Conservation (phyloP, 257 asterid species). For the Striga asiatica region DNA sequence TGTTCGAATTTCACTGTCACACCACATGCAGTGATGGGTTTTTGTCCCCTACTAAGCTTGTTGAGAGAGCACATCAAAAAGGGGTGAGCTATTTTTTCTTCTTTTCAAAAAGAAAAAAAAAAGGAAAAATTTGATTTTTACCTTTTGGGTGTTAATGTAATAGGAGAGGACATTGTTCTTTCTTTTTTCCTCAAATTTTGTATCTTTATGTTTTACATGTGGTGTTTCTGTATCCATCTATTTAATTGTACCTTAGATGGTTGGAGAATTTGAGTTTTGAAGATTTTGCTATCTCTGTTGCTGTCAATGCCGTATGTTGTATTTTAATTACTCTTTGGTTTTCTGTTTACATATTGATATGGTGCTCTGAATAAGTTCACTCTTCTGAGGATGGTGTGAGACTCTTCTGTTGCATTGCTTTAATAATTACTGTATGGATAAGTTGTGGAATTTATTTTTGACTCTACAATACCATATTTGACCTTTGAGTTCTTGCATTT, state of each 20-base stretch:
- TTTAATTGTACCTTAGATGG: not conserved
- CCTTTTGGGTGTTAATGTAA: not conserved
- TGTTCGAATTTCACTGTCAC: slow-evolving; percentile 81
- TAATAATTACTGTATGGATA: not conserved
- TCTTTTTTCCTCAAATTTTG: not conserved
- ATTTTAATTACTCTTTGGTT: not conserved
- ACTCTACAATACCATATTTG: not conserved
- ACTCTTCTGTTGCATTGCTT: not conserved
- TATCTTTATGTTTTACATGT: slow-evolving; percentile 9
- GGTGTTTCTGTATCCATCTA: not conserved
- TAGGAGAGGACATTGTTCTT: not conserved
- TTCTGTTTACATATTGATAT: slow-evolving; percentile 6
- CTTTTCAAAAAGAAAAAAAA: too few species aligned
- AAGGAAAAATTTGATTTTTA: slow-evolving; percentile 2
- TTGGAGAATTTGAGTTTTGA: not conserved
- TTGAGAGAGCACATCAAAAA: slow-evolving; percentile 88
- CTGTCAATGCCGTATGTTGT: not conserved
- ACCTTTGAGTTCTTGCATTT: not conserved
- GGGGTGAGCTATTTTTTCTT: slow-evolving; percentile 46
- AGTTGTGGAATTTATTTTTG: slow-evolving; percentile 2
- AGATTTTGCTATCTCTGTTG: too few species aligned
- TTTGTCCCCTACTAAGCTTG: slow-evolving; percentile 85
- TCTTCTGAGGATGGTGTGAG: too few species aligned
- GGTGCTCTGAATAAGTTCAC: too few species aligned
- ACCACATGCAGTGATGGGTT: slow-evolving; percentile 86